Base-by-base conservation (phyloP, 2,329 filamentous ascomycete genomes). In the Colletotrichum tabaci region DNA sequence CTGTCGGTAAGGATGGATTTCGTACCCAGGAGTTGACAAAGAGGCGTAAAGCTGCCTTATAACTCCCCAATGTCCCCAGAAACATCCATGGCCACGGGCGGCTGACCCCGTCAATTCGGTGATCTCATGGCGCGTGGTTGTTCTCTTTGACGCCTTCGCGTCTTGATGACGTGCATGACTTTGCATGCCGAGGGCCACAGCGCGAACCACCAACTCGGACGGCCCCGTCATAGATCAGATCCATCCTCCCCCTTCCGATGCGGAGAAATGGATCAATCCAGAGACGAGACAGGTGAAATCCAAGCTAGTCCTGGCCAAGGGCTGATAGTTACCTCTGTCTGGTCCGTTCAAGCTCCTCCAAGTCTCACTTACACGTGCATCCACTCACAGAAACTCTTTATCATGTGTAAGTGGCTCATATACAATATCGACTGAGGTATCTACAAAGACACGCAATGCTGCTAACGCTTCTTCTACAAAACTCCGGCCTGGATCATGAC, bases 91-190 rank as follows among this genome's bases (percentile, higher is more conserved):
- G 7, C 30, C 26, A 26, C 26, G 26, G 26, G 26, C 26, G 30
- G 30, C 30, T 30, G 30, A 7, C 15, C 38, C 15, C 21, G 56
- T 46, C 47, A 35, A 35, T 40, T 26, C 35, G 30, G n/a, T 21
- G 56, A 61, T 46, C 38, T 35, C 16, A 53, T 58, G 44, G 57
- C 64, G 57, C 40, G 18, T 26, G 23, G 23, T 4, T 26, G 10
- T 10, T 16, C 13, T 67, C 64, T 57, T 70, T 67, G 68, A 71
- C 64, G 68, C 64, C 68, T 57, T 67, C 69, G 7, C 30, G 21
- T 65, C 69, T 67, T 53, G 53, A 73, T 72, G 71, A 73, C 71
- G 71, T 73, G 67, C 2, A 73, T 64, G 71, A 73, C 71, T 73
- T 30, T 62, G 58, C 38, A 52, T 38, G 30, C 63, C 62, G 56